Base-by-base conservation (phyloP, 768 basidiomycete genomes). In the Rhodotorula kratochvilovae region DNA sequence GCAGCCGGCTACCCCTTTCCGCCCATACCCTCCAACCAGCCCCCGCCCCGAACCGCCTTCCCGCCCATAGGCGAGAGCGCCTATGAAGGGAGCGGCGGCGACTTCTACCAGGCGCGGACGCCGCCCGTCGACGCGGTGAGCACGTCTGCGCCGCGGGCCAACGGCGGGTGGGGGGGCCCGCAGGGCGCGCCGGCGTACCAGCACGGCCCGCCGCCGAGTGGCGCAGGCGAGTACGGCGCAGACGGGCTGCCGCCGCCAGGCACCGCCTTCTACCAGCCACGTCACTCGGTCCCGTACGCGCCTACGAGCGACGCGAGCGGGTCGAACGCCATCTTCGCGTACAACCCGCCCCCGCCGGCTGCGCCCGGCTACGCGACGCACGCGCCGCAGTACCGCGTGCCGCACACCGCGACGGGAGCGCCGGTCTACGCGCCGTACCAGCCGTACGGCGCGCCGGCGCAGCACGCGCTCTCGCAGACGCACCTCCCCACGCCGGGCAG, bases 261-360 rank as follows among this genome's bases (percentile, higher is more conserved):
- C 25, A 12, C 64, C 13, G 27, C 64, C 2, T 65, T 66, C 45
- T 74, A 74, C 33, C 66, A 68, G 43, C 73, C 73, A 13, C 66
- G 66, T 15, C 73, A 66, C 11, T 43, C 73, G 15, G 48, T 51
- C 11, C 69, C 73, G 12, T 68, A 68, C 43, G 39, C 53, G 3
- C 39, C 67, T 19, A 57, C 61, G 29, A 42, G 15, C 50, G 56
- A 60, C 7, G 29, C 56, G 6, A 17, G 16, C 2, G 21, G 5
- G 3, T 51, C 65, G 13, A n/a, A 42, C 21, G 56, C 33, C 21
- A 33, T 70, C 39, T 73, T 73, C 61, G 61, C 63, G 33, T 73
- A 66, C 72, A 68, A 69, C 23, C 72, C 72, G 15, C 71, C 71
- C 3, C 63, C 71, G 7, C 36, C 62, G 1, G 23, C n/a, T n/a